phyloP scores from a whole-genome alignment of 306 rosid genomes.

The Echinosophora koreensis region DNA sequence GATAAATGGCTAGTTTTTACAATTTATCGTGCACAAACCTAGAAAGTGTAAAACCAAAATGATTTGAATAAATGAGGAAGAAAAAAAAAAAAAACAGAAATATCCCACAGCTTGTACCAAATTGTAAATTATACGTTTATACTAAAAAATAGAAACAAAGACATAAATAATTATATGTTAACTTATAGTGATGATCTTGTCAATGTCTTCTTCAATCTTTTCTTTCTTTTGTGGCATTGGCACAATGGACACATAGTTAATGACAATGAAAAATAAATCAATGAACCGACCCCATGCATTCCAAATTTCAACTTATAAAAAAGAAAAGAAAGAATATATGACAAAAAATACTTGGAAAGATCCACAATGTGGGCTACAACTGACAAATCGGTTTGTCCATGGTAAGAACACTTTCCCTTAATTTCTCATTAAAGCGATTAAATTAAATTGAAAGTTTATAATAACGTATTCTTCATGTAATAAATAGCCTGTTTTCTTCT shows the following conservation, averaged over 20 bases:
- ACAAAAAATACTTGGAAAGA: constrained; percentile 14
- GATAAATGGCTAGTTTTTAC: neutral
- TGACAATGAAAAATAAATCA: constrained; percentile 40
- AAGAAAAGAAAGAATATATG: constrained; percentile 9
- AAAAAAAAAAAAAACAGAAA: neutral
- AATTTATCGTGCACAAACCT: neutral
- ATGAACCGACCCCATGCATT: constrained; percentile 45
- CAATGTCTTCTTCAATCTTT: constrained; percentile 50
- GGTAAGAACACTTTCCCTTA: constrained; percentile 50
- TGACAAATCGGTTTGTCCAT: constrained; percentile 56
- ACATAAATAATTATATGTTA: neutral
- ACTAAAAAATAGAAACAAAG: neutral
- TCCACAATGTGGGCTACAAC: constrained; percentile 37
- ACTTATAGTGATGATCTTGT: constrained; percentile 12
- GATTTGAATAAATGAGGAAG: neutral
- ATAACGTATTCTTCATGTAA: constrained; percentile 5
- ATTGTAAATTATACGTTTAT: neutral
- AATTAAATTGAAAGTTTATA: constrained; percentile 25
- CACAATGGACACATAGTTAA: constrained; percentile 36
- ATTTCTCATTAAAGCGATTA: constrained; percentile 35
- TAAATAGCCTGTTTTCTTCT: constrained; percentile 42
- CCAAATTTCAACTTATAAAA: constrained; percentile 33
- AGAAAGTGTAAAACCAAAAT: neutral
- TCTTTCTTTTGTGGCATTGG: constrained; percentile 40
- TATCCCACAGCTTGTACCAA: neutral